phyloP scores from a whole-genome alignment of 257 asterid genomes.

The Thymus quinquecostatus region DNA sequence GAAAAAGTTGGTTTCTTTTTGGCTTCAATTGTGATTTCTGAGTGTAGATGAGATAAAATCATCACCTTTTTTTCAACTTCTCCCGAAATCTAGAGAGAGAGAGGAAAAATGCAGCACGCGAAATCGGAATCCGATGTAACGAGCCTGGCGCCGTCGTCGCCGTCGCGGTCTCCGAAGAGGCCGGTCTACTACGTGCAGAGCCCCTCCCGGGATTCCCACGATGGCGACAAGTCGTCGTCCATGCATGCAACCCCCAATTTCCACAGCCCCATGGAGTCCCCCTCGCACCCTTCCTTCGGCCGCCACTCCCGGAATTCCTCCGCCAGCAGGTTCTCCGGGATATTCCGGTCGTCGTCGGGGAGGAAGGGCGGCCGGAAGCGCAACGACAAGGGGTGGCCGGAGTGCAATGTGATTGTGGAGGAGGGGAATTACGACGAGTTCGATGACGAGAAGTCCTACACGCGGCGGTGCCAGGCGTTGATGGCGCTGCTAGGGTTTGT shows the following conservation, averaged over 20 bases:
- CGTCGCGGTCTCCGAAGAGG: slow-evolving; percentile 89
- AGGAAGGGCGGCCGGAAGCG: slow-evolving; percentile 70
- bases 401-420: slow-evolving; percentile 84
- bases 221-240: slow-evolving; percentile 83
- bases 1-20: no score
- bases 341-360: slow-evolving; percentile 90
- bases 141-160: slow-evolving; percentile 93
- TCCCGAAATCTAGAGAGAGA: neutral
- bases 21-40: no score
- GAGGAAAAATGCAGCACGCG: slow-evolving; percentile 60
- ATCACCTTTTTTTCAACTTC: neutral
- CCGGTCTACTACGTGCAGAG: slow-evolving; percentile 91
- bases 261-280: slow-evolving; percentile 93
- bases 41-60: neutral
- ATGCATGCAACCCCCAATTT: slow-evolving; percentile 92
- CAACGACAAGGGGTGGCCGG: slow-evolving; percentile 98
- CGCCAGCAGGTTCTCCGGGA: slow-evolving; percentile 89
- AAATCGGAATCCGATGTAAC: slow-evolving; percentile 95
- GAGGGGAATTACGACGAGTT: slow-evolving; percentile 85
- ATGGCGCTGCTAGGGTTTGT: slow-evolving; percentile 70
- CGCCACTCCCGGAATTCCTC: slow-evolving; percentile 96
- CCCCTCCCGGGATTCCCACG: slow-evolving; percentile 93
- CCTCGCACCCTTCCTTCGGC: slow-evolving; percentile 92
- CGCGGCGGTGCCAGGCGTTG: slow-evolving; percentile 73
- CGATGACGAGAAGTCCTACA: slow-evolving; percentile 63